Base-by-base conservation (phyloP, 176 grass and related monocot genomes). In the Miscanthus lutarioriparius region DNA sequence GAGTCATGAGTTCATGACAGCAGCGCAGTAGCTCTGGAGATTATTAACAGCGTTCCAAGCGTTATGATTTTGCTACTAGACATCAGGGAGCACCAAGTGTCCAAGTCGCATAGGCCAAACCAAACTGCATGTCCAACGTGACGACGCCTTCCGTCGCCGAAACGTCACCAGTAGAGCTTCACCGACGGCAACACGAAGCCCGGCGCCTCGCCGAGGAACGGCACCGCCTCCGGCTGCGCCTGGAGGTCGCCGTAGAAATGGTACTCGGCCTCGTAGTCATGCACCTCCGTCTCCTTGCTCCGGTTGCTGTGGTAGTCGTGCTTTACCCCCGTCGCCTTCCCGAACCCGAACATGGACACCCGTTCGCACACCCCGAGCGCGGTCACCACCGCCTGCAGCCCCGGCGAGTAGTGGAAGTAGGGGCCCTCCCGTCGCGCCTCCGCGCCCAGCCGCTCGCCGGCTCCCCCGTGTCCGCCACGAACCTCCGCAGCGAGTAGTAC, bases 331-430 rank as follows among this genome's bases (percentile, higher is more conserved):
- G 68, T 19, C 15, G 75, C 49, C 82, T 89, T 94, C 28, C 89
- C 92, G 62, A 89, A 91, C 10, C 92, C 92, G 49, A 94, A 94
- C 22, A 82, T 7, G 67, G 56, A 89, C 40, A 91, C 86, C 30
- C 70, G 80, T 23, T 94, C 91, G 78, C 92, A 97, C 59, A 91
- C 71, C 25, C 88, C 90, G 8, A 92, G 26, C 11, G 90, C 95
- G 2, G 80, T 71, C 74, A 94, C 76, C 70, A 92, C 92, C 5
- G 90, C 92, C 77, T 94, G 90, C 86, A 97, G 32, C 22, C 95
- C 95, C 14, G 95, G 89, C 20, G 95, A 97, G 88, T 94, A 97
- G 71, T 97, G 90, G 82, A 97, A 97, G 74, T 73, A 82, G 0
- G 54, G 54, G 8, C 22, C 69, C 56, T 66, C 48, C 80, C 84